phyloP scores from a whole-genome alignment of 2,329 filamentous ascomycete species.

The Talaromyces sp. region DNA sequence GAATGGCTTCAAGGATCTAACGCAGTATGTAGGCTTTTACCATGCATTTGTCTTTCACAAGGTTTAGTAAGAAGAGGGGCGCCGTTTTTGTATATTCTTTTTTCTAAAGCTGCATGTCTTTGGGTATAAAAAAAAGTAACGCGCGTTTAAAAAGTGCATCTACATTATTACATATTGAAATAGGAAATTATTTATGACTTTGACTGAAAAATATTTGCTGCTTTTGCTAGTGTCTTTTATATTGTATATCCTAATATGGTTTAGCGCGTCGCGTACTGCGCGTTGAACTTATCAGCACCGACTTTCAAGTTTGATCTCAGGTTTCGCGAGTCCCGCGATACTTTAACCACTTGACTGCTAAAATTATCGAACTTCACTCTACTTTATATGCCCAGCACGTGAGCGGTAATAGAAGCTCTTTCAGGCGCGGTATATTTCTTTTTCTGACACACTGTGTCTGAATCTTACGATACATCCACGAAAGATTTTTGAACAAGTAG shows the following conservation, averaged over 20 bases:
- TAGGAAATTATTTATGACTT: neutral
- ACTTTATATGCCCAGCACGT: neutral
- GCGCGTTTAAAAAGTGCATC: neutral
- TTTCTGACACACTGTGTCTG: neutral
- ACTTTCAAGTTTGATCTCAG: neutral
- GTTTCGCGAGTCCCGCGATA: neutral
- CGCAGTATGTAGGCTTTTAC: conserved; percentile 58
- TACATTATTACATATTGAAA: neutral
- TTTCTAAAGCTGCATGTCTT: neutral
- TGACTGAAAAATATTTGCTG: too few species aligned
- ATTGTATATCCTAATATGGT: conserved; percentile 22
- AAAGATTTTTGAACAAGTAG: too few species aligned
- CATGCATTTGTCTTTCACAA: conserved; percentile 97
- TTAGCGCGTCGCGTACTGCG: conserved; percentile 27
- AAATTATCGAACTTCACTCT: neutral
- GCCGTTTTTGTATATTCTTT: neutral
- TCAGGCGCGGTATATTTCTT: neutral
- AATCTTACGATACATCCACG: neutral
- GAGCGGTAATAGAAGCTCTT: neutral
- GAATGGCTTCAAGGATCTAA: neutral
- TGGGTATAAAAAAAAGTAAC: neutral
- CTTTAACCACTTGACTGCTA: neutral
- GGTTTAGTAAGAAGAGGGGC: conserved; percentile 14
- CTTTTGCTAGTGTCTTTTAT: neutral
- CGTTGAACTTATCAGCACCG: neutral